Base-by-base conservation (phyloP, 2,329 filamentous ascomycete genomes). In the Calonectria crousiana region DNA sequence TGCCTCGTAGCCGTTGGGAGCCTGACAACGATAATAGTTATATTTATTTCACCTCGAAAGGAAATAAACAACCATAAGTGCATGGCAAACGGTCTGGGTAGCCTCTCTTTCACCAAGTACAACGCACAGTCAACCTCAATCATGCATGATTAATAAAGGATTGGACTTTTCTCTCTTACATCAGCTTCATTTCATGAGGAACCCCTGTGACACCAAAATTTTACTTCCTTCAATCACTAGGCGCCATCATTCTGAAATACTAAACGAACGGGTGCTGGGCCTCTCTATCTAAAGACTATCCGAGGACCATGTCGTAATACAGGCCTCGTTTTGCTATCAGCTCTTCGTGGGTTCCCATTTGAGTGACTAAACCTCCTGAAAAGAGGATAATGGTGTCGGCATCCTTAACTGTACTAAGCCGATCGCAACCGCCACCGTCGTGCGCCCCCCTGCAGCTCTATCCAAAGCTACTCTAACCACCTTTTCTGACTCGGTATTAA, bases 401-500 rank as follows among this genome's bases (percentile, higher is more conserved):
- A 74, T 92, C 89, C 74, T 91, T 92, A 6, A 87, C 83, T 0
- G 86, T 88, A 30, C 90, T 86, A 6, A 88, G 78, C 6, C 92
- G 87, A 81, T 94, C 1, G 93, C 92, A 1, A 94, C 92, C 5
- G 92, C 91, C 13, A 94, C 86, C 0, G 92, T 93, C 0, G 92
- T 88, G 66, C 82, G 83, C 72, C 75, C 87, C 4, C 81, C 81
- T 0, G 83, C 84, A 0, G 85, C 84, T 30, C 78, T 67, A 80
- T 93, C 90, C 26, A 95, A 86, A 0, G 92, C 92, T 4, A 85
- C 86, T 81, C 94, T 92, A 13, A 95, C 91, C 1, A 92, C 85
- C 75, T 89, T 90, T 81, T 95, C 93, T 0, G 89, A 92, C 78
- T 93, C 89, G 0, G 91, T 92, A 76, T 95, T 93, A 0, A 95